phyloP scores from a whole-genome alignment of 805 yeast genomes.

The Yarrowia sp. region DNA sequence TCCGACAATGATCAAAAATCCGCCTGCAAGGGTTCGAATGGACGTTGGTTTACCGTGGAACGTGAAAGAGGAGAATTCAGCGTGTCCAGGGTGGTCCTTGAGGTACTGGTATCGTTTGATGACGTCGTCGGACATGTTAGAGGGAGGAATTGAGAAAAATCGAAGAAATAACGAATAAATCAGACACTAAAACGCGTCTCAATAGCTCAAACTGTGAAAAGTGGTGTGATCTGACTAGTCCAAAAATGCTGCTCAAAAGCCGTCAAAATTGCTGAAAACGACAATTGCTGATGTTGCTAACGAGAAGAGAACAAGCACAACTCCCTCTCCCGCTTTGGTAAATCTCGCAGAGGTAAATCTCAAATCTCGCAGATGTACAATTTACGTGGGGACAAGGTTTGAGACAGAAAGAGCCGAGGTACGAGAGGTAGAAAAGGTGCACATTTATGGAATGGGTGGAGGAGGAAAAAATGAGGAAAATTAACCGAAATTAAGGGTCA shows the following conservation, averaged over 20 bases:
- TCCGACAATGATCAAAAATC: neutral
- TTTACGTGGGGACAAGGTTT: neutral
- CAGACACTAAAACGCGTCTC: no score
- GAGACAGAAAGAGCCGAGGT: neutral
- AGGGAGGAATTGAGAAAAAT: no score
- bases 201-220: no score
- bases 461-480: no score
- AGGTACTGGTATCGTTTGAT: constrained; percentile 3
- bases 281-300: no score
- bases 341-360: constrained; percentile 2
- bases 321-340: neutral
- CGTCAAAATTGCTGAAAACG: no score
- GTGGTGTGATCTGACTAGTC: no score
- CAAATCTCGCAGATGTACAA: neutral
- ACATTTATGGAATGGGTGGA: no score
- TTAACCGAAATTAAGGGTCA: neutral
- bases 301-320: no score
- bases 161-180: no score
- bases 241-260: no score
- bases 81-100: constrained; percentile 7
- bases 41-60: constrained; percentile 1
- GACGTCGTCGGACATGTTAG: constrained; percentile 14
- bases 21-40: constrained; percentile 1
- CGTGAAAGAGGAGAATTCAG: neutral
- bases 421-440: neutral